Evolutionary conservation across 306 rosid genomes (phyloP), one percentile per base, ranked within the genome.

Genomic region (Quercus berberidifolia): DNA sequence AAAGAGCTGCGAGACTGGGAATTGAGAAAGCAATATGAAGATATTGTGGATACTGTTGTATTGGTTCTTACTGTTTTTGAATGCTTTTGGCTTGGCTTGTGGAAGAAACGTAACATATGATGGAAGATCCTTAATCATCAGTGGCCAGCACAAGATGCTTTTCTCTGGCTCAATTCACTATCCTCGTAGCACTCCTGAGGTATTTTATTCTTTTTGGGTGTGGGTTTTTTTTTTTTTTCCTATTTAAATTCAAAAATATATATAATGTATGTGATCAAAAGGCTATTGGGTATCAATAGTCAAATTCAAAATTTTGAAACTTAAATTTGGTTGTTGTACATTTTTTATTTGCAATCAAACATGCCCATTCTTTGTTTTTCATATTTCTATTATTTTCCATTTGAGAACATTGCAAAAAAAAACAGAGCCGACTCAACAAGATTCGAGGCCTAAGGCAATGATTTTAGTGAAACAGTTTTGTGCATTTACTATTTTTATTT

Each of bases 151-250:
- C 60, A 76, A 21, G 78, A 80, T 93, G 65, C 91, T 91, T 55
- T 91, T 93, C 91, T 91, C 94, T 2, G 98, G 94, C 74, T 91
- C 96, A 38, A 91, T 93, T 76, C 97, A 93, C 71, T 93, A 93
- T 83, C 94, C 96, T 58, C 92, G 94, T 59, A 91, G 97, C 88
- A 91, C 97, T 59, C 93, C 98, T 54, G 69, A 91, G 94, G 98
- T 93, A 67, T 11, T 18, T 3, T 49, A 2, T 17, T 65, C 49
- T 30, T 31, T 65, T 15, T 18, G 3, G 1, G 46, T 12, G 15
- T 49, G 11, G 28, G 1, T 30, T 13, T 69, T 28, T 5, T 41
- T 65, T 5, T 23, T 55, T 5, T 20, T 14, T 5, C 0, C 5
- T 38, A 41, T 41, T 41, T 41, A 41, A 41, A 41, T 41, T 41